Conservation (phyloP, 169 alveolate genomes). For the Perkinsus chesapeaki region DNA sequence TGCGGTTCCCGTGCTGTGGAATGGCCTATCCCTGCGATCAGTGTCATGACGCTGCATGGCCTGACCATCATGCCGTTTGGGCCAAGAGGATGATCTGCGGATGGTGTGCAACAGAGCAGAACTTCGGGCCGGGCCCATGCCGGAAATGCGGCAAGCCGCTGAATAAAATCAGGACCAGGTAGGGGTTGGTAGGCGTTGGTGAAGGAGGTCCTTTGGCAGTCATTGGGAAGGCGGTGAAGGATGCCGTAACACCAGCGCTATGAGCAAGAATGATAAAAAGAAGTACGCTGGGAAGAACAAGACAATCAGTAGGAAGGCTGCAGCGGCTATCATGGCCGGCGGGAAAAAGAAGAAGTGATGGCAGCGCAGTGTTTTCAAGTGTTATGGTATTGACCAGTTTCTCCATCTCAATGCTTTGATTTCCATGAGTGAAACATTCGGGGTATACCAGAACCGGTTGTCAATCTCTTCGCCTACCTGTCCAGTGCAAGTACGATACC, state of each 20-base stretch:
- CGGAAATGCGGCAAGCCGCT: slow-evolving; percentile 31
- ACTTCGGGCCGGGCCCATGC: slow-evolving; percentile 46
- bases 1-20: slow-evolving; percentile 76
- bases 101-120: slow-evolving; percentile 63
- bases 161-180: slow-evolving; percentile 12
- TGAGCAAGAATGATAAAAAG: slow-evolving; percentile 53
- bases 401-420: not conserved
- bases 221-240: slow-evolving; percentile 53
- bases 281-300: slow-evolving; percentile 35
- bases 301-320: not conserved
- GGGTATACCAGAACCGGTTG: not conserved
- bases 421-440: not conserved
- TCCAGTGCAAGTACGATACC: not conserved
- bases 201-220: not conserved
- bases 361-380: not conserved
- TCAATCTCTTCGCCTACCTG: not conserved
- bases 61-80: slow-evolving; percentile 63
- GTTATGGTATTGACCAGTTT: not conserved
- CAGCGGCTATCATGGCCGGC: not conserved
- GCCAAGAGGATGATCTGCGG: slow-evolving; percentile 75
- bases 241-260: slow-evolving; percentile 48
- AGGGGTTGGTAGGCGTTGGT: slow-evolving; percentile 31
- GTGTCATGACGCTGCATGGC: slow-evolving; percentile 64
- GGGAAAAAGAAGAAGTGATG: not conserved
- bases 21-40: slow-evolving; percentile 73